A percentile compares a stretch with the other conserved stretches of the same genome.
phyloP scores from a whole-genome alignment of 306 rosid genomes.

The Trifolium repens region DNA sequence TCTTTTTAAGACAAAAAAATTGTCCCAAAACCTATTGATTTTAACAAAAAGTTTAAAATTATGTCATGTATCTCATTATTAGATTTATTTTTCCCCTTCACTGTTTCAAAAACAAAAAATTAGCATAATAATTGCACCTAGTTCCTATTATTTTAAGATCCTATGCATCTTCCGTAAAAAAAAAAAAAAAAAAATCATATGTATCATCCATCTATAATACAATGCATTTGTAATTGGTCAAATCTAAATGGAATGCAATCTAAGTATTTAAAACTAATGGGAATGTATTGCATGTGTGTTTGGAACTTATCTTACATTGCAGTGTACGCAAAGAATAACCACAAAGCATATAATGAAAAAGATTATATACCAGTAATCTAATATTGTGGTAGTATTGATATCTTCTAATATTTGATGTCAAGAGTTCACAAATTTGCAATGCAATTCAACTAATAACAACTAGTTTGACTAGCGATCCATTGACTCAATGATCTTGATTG shows the following conservation, averaged over 20 bases:
- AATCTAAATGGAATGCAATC: conserved; percentile 10
- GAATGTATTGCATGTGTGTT: not conserved
- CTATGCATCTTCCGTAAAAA: too few relatives aligned
- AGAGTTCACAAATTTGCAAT: not conserved
- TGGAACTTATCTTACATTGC: conserved; percentile 19
- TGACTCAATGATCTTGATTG: not conserved
- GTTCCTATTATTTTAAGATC: not conserved
- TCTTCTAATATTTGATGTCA: too few relatives aligned
- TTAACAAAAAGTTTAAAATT: not conserved
- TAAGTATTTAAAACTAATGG: not conserved
- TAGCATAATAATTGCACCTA: not conserved
- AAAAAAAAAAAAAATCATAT: not conserved
- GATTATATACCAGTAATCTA: not conserved
- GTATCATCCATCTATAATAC: not conserved
- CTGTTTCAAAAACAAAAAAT: not conserved
- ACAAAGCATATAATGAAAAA: not conserved
- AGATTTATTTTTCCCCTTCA: not conserved
- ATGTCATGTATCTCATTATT: not conserved
- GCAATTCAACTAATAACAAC: not conserved
- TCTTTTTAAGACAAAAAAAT: not conserved
- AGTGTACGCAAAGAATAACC: conserved; percentile 33
- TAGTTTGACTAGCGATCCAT: not conserved
- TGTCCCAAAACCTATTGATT: not conserved
- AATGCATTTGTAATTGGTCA: not conserved
- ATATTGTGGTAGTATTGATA: not conserved